Conservation (phyloP, 371 early-diverging fungal species). For the Rhizopus stolonifer region DNA sequence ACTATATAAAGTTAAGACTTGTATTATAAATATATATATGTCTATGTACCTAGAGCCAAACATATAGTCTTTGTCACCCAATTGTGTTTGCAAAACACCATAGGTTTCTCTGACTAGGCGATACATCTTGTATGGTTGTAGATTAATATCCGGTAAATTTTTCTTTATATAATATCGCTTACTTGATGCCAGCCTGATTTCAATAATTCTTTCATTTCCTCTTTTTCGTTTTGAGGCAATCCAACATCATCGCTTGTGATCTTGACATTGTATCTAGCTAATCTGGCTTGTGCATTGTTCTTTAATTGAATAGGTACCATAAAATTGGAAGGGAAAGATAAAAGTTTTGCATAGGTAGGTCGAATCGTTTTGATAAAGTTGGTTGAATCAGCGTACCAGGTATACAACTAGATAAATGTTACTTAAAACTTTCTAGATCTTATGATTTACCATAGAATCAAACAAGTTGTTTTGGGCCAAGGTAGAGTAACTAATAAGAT, state of each 20-base stretch:
- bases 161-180: slow-evolving; percentile 5
- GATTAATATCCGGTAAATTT: background rate
- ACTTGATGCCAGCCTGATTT: slow-evolving; percentile 51
- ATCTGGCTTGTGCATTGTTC: slow-evolving; percentile 52
- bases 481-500: slow-evolving; percentile 39
- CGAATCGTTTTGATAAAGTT: slow-evolving; percentile 67
- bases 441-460: slow-evolving; percentile 59
- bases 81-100: slow-evolving; percentile 49
- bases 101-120: slow-evolving; percentile 57
- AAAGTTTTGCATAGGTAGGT: slow-evolving; percentile 61
- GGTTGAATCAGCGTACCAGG: slow-evolving; percentile 70
- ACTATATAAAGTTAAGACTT: slow-evolving; percentile 26
- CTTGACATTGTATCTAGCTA: slow-evolving; percentile 50
- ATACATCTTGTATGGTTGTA: slow-evolving; percentile 48
- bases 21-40: too few relatives aligned
- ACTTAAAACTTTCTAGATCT: too few relatives aligned
- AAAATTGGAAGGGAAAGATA: slow-evolving; percentile 65
- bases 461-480: slow-evolving; percentile 53
- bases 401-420: slow-evolving; percentile 44
- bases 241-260: slow-evolving; percentile 40
- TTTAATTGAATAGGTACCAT: slow-evolving; percentile 62
- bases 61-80: slow-evolving; percentile 64
- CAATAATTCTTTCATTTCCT: slow-evolving; percentile 49
- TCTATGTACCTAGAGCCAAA: slow-evolving; percentile 63
- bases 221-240: slow-evolving; percentile 43